Percentiles rank a stretch among this genome's conserved stretches.
Conservation (phyloP, 2,329 filamentous ascomycete species). For the Capronia coronata region DNA sequence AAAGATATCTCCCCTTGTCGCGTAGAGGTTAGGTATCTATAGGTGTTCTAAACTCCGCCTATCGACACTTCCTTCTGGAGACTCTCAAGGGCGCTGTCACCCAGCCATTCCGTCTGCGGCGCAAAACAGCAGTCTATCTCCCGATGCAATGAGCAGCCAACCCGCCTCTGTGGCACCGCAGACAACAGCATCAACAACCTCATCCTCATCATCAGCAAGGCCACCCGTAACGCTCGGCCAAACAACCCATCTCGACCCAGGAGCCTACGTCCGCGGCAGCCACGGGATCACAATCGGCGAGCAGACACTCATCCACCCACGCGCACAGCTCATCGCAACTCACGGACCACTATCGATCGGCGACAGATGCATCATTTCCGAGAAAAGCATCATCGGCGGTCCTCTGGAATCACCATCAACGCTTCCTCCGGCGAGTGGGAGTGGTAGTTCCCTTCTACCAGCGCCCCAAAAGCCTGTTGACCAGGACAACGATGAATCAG, state of each 20-base stretch:
- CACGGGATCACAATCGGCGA: constrained; percentile 72
- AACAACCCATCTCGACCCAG: constrained; percentile 42
- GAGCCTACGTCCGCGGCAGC: constrained; percentile 55
- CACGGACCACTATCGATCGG: constrained; percentile 74
- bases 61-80: too few relatives aligned
- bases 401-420: constrained; percentile 36
- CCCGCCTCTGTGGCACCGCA: neutral
- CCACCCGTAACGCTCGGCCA: constrained; percentile 32
- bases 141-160: neutral
- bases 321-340: constrained; percentile 69
- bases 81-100: too few relatives aligned
- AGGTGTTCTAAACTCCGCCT: too few relatives aligned
- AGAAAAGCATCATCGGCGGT: constrained; percentile 46
- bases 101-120: too few relatives aligned
- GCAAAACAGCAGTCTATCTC: too few relatives aligned
- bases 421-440: constrained; percentile 1
- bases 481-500: constrained; percentile 13
- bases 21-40: too few relatives aligned
- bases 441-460: constrained; percentile 3
- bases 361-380: constrained; percentile 73
- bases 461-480: constrained; percentile 5
- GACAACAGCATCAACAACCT: constrained; percentile 31
- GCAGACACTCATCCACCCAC: constrained; percentile 78
- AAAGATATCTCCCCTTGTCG: too few relatives aligned
- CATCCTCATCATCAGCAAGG: constrained; percentile 28